These are phyloP conservation scores for Leptographium wingfieldii DNA, from an alignment of 2,329 filamentous ascomycete genomes.

Conservation along the genomic window DNA sequence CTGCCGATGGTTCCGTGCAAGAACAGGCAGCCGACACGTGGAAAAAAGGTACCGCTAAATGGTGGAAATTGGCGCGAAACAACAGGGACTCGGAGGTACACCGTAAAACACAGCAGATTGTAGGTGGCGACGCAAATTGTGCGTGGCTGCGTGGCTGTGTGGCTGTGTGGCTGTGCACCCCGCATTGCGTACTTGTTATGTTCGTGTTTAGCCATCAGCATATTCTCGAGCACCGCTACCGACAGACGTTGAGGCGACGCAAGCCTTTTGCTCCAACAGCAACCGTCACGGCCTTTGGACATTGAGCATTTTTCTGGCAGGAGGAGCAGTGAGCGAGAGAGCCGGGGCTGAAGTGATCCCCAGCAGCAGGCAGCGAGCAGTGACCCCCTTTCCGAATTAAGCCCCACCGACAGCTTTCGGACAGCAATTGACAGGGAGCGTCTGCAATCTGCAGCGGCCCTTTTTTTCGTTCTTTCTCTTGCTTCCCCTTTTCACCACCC, in stretches of 20 bases:
- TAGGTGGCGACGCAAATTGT: not conserved
- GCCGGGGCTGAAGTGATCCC: not conserved
- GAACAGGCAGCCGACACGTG: not conserved
- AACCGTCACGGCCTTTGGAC: not conserved
- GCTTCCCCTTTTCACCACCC: not conserved
- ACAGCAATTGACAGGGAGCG: not conserved
- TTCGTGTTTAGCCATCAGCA: not conserved
- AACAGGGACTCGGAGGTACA: not conserved
- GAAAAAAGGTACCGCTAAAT: not conserved
- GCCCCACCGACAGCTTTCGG: not conserved
- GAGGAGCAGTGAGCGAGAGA: not conserved
- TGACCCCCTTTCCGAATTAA: not conserved
- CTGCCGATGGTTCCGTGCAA: not conserved
- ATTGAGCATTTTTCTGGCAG: not conserved
- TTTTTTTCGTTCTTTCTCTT: not conserved
- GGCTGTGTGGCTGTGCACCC: slow-evolving; percentile 3
- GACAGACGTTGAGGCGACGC: not conserved
- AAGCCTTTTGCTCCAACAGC: not conserved
- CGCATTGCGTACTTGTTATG: not conserved
- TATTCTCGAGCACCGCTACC: not conserved
- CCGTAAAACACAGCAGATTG: not conserved
- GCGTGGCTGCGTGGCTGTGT: slow-evolving; percentile 2
- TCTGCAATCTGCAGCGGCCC: not conserved
- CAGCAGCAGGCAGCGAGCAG: not conserved
- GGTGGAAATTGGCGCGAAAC: not conserved